Evolutionary conservation across 768 basidiomycete species (phyloP).

Genomic region (Termitomyces bulborhizus): DNA sequence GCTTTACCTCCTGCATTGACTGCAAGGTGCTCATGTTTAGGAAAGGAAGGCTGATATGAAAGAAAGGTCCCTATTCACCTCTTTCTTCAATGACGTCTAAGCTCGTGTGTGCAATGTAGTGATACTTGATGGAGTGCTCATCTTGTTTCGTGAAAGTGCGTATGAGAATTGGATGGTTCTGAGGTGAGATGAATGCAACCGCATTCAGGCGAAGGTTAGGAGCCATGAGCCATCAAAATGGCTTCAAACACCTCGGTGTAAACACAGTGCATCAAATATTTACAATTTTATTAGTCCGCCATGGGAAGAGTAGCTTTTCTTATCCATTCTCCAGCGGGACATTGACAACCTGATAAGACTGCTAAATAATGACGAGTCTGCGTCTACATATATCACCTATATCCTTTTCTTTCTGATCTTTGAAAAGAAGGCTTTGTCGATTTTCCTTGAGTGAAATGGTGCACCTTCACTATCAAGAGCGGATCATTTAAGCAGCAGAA

Average conservation of each 20-base stretch:
- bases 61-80: slow-evolving; percentile 41
- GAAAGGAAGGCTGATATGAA: slow-evolving; percentile 4
- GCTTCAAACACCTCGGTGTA: not conserved
- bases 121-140: slow-evolving; percentile 65
- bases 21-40: slow-evolving; percentile 13
- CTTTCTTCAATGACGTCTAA: slow-evolving; percentile 90
- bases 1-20: slow-evolving; percentile 51
- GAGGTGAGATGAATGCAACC: slow-evolving; percentile 79
- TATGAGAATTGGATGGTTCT: slow-evolving; percentile 77
- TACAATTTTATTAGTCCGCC: not conserved
- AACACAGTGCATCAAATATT: not conserved
- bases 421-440: not conserved
- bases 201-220: slow-evolving; percentile 68
- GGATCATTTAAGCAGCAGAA: not conserved
- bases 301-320: not conserved
- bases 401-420: not conserved
- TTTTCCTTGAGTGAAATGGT: not conserved
- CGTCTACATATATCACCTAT: not conserved
- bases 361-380: not conserved
- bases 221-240: slow-evolving; percentile 40
- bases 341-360: not conserved
- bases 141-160: slow-evolving; percentile 60
- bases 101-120: slow-evolving; percentile 88
- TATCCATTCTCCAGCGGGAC: not conserved
- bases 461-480: not conserved